A percentile compares a stretch with the other conserved stretches of the same genome.
phyloP scores from a whole-genome alignment of 306 rosid species.

The Cicer yamashitae region DNA sequence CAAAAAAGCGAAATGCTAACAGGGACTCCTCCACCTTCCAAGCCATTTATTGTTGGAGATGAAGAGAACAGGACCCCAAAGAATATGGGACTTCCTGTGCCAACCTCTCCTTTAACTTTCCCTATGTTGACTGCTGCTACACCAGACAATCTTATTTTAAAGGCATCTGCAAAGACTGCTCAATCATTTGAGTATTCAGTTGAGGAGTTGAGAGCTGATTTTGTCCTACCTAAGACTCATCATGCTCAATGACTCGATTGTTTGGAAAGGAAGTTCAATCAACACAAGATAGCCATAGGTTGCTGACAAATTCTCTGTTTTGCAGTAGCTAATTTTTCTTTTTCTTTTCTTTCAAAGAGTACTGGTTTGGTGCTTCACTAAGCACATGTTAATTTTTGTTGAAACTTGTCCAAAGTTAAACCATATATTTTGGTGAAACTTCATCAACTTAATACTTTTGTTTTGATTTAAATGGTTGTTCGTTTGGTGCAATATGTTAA shows the following conservation, averaged over 20 bases:
- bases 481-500: constrained; percentile 20
- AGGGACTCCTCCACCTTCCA: constrained; percentile 61
- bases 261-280: constrained; percentile 8
- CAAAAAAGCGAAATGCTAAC: constrained; percentile 35
- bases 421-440: neutral
- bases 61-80: constrained; percentile 62
- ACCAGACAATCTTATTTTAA: constrained; percentile 52
- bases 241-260: constrained; percentile 40
- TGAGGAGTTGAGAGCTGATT: constrained; percentile 70
- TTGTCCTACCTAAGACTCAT: constrained; percentile 41
- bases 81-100: constrained; percentile 49
- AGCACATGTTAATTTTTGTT: constrained; percentile 25
- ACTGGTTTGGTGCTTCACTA: constrained; percentile 31
- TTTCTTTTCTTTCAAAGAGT: neutral
- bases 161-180: constrained; percentile 27
- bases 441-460: constrained; percentile 5
- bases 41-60: constrained; percentile 36
- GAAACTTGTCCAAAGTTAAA: constrained; percentile 14
- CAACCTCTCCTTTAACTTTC: constrained; percentile 63
- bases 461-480: too few species aligned
- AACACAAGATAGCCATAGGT: constrained; percentile 13
- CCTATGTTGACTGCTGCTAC: constrained; percentile 57
- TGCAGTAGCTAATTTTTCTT: neutral
- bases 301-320: constrained; percentile 38
- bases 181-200: constrained; percentile 59